Conservation (phyloP, 1,139 yeast genomes). For the Nakaseomyces glabratus region DNA sequence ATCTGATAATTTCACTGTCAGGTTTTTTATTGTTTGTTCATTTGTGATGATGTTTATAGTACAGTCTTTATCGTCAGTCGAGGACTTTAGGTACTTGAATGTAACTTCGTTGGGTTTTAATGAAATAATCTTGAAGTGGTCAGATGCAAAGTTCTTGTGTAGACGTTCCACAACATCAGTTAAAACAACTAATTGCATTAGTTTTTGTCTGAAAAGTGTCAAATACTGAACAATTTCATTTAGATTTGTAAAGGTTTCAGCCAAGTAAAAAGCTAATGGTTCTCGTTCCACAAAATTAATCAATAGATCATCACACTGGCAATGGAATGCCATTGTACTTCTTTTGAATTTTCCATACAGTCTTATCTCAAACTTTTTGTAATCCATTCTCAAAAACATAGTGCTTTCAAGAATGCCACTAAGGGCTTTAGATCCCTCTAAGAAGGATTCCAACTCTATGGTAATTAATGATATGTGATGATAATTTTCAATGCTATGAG, state of each 20-base stretch:
- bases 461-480: slow-evolving; percentile 20
- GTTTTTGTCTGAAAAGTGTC: slow-evolving; percentile 26
- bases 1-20: slow-evolving; percentile 26
- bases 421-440: slow-evolving; percentile 26
- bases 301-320: slow-evolving; percentile 27
- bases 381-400: slow-evolving; percentile 28
- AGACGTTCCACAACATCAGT: slow-evolving; percentile 31
- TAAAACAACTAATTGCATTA: slow-evolving; percentile 29
- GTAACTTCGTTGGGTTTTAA: slow-evolving; percentile 30
- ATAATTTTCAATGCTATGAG: slow-evolving; percentile 12
- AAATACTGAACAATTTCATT: slow-evolving; percentile 26
- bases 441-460: slow-evolving; percentile 27
- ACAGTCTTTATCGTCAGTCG: slow-evolving; percentile 26
- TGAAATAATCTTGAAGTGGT: slow-evolving; percentile 26
- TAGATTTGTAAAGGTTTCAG: slow-evolving; percentile 24
- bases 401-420: slow-evolving; percentile 26
- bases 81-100: slow-evolving; percentile 28
- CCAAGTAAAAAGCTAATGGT: slow-evolving; percentile 24
- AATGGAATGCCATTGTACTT: slow-evolving; percentile 26
- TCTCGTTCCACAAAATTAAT: slow-evolving; percentile 25
- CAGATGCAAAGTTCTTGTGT: slow-evolving; percentile 28
- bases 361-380: slow-evolving; percentile 25
- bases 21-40: slow-evolving; percentile 24
- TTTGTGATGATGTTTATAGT: slow-evolving; percentile 26
- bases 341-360: slow-evolving; percentile 28